Evolutionary conservation across 495 filamentous ascomycete species (phyloP).

Genomic region (Friedmanniomyces endolithicus): DNA sequence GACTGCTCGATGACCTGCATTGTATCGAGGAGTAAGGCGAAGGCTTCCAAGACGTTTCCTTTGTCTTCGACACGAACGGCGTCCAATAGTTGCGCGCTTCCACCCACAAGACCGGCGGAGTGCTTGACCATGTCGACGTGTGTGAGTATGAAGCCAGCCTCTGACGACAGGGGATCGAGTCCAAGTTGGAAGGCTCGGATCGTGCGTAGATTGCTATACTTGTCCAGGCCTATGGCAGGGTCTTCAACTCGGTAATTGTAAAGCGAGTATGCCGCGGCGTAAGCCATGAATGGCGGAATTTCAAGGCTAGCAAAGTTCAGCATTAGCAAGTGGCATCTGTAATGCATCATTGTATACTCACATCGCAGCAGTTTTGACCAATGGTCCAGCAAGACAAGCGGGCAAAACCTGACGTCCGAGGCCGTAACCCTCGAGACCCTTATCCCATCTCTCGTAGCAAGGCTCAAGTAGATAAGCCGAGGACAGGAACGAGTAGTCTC

Average conservation of each 20-base stretch:
- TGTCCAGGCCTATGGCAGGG: constrained; percentile 45
- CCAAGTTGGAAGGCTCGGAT: constrained; percentile 83
- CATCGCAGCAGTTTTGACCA: constrained; percentile 67
- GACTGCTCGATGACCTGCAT: constrained; percentile 51
- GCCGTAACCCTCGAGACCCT: constrained; percentile 52
- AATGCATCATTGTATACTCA: constrained; percentile 39
- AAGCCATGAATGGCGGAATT: constrained; percentile 88
- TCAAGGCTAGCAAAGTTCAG: constrained; percentile 34
- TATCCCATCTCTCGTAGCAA: constrained; percentile 64
- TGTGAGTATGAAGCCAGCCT: constrained; percentile 69
- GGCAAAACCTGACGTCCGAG: constrained; percentile 61
- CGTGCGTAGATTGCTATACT: constrained; percentile 67
- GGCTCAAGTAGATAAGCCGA: constrained; percentile 87
- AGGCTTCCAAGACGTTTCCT: constrained; percentile 44
- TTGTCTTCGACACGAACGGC: constrained; percentile 41
- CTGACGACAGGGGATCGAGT: constrained; percentile 71
- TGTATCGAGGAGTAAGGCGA: constrained; percentile 53
- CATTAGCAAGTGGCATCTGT: background rate
- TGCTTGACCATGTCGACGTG: constrained; percentile 53
- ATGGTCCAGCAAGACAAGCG: constrained; percentile 54
- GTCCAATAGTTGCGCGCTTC: constrained; percentile 51
- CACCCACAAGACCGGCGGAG: constrained; percentile 57
- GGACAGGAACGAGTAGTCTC: constrained; percentile 81
- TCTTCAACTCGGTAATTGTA: constrained; percentile 74
- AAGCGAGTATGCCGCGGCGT: constrained; percentile 79